Percentiles rank a stretch among this genome's conserved stretches.
Conservation (phyloP, 495 filamentous ascomycete genomes). For the Saxophila tyrrhenica region DNA sequence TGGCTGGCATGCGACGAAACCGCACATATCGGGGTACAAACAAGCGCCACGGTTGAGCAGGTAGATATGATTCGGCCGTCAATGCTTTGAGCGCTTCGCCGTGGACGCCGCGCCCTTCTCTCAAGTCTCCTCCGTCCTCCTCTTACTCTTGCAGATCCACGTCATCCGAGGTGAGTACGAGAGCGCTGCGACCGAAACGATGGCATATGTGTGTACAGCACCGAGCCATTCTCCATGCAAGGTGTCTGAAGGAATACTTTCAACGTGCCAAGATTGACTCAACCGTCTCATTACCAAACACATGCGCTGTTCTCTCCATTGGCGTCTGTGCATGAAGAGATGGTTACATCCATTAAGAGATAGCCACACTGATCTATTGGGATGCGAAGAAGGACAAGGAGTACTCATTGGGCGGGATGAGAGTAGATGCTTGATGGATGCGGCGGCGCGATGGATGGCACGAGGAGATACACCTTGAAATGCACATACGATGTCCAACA, state of each 20-base stretch:
- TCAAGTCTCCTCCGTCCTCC: too few species aligned
- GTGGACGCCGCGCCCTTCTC: conserved; percentile 1
- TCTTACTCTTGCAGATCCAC: too few species aligned
- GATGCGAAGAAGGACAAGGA: not conserved
- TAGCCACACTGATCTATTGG: not conserved
- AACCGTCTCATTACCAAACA: conserved; percentile 90
- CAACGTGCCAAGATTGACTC: conserved; percentile 75
- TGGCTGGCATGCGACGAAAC: too few species aligned
- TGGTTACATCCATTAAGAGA: conserved; percentile 54
- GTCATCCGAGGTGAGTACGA: too few species aligned
- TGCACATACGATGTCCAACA: too few species aligned
- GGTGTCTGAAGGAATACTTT: conserved; percentile 83
- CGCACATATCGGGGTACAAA: too few species aligned
- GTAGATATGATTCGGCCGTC: not conserved
- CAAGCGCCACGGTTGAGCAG: not conserved
- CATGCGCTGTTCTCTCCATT: conserved; percentile 46
- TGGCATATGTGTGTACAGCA: conserved; percentile 99
- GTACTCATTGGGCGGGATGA: not conserved
- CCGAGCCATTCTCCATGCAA: conserved; percentile 56
- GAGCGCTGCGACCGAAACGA: not conserved
- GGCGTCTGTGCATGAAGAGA: conserved; percentile 79
- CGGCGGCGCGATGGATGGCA: too few species aligned
- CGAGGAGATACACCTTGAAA: too few species aligned
- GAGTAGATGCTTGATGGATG: not conserved
- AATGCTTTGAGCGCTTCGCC: conserved; percentile 10